Base-by-base conservation (phyloP, 345 rosid species). In the Excoecaria cochinchinensis region DNA sequence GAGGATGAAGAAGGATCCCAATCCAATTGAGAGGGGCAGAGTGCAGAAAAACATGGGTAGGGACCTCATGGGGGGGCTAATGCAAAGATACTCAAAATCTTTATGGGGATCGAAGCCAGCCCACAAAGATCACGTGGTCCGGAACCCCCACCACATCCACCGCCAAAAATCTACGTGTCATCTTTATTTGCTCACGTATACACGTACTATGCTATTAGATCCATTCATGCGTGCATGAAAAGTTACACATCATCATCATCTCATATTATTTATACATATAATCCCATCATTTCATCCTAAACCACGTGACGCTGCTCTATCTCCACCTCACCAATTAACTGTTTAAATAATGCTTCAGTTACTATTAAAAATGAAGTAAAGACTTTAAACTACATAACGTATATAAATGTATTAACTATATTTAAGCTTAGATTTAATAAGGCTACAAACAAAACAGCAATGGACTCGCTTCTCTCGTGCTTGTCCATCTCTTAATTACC, bases 101-200 rank as follows among this genome's bases (percentile, higher is more conserved):
- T 84, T 22, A 70, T 83, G 50, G 90, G 86, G 89, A 89, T 89
- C 82, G 51, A 83, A 83, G 66, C 81, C 84, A 70, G 36, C 81
- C 79, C 62, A 82, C 73, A 53, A 53, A 68, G 80, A 85, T 85
- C 84, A 73, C 80, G 82, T 73, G 85, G 74, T 70, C 82, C 79
- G 6, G 12, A 63, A 40, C 47, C 31, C 13, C 64, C 36, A 62
- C 40, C 72, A 51, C 47, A 25, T 17, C 67, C 81, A 74, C 77
- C 78, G 63, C 57, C 76, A 36, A 17, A 47, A 76, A 38, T 61
- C 74, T 1, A 17, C 51, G 57, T n/a, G 72, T 21, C 46, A 11
- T 46, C 50, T 51, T 38, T 22, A 58, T 55, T 72, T 13, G 50
- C 65, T 66, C 62, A 57, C 69, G 66, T 22, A 53, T 31, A 31